phyloP scores from a whole-genome alignment of 805 yeast genomes.

The Ogataea paradorogensis region DNA sequence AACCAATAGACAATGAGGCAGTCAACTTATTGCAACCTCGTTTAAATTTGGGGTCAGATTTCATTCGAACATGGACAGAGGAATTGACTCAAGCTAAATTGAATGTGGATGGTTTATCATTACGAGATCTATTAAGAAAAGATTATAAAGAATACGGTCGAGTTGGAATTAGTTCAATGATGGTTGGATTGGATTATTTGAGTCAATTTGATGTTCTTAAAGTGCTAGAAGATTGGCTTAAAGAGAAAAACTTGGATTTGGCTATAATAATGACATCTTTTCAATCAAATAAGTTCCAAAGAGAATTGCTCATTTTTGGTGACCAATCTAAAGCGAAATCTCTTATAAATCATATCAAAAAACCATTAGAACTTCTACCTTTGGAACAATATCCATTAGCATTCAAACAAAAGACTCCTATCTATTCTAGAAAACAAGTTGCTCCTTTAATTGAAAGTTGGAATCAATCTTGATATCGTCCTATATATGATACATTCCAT shows the following conservation, averaged over 20 bases:
- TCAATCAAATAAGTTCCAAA: constrained; percentile 15
- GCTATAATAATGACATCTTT: constrained; percentile 50
- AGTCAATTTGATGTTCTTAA: constrained; percentile 24
- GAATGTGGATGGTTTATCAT: constrained; percentile 57
- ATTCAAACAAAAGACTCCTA: constrained; percentile 37
- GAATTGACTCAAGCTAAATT: constrained; percentile 50
- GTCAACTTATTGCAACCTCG: constrained; percentile 32
- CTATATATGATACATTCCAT: constrained; percentile 33
- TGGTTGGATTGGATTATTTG: constrained; percentile 60
- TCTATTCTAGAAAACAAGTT: constrained; percentile 81
- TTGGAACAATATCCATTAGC: background rate
- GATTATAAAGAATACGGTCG: constrained; percentile 75
- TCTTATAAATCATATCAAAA: constrained; percentile 2
- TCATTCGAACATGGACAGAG: constrained; percentile 11
- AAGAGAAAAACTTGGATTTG: constrained; percentile 37
- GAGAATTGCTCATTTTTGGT: constrained; percentile 6
- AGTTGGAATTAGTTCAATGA: constrained; percentile 78
- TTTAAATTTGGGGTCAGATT: constrained; percentile 21
- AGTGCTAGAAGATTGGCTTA: constrained; percentile 23
- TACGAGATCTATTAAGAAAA: constrained; percentile 65
- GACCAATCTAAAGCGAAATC: background rate
- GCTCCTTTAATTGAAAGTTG: constrained; percentile 54
- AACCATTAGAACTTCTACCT: constrained; percentile 27
- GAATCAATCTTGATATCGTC: constrained; percentile 3
- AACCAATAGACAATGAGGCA: constrained; percentile 51